Base-by-base conservation (phyloP, 1,284 basidiomycete species). In the Mrakiaceae sp. region DNA sequence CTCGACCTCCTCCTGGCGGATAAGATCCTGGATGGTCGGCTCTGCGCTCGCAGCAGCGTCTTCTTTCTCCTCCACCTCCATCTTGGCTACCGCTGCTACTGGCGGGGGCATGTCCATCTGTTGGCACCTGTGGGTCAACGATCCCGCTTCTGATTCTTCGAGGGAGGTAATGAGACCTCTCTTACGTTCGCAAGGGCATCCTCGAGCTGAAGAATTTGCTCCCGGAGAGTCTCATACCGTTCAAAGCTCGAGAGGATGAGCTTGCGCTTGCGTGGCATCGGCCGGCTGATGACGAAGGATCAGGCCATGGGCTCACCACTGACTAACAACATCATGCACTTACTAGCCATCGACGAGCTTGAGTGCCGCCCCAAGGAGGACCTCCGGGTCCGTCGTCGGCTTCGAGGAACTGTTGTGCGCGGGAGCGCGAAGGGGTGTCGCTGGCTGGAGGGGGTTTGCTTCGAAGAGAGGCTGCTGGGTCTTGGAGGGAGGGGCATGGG, bases 311-410 rank as follows among this genome's bases (percentile, higher is more conserved):
- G 27, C 27, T 27, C 27, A 2, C 27, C 27, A 27, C 27, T 27
- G 27, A 27, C 27, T 27, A 27, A 11, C 14, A 44, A 3, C 10
- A 43, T 10, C 27, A 16, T 12, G 16, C 5, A 64, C 63, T 58
- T 52, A 64, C 63, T 58, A 64, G 43, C 58, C 63, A 47, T 64
- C 63, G 10, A 64, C 56, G 43, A 64, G 63, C 58, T 64, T 64
- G 11, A 64, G 39, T 3, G 63, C 63, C 5, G 57, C 58, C 12
- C 49, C 57, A 27, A 64, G 52, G 5, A 64, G 52, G 11, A 64
- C 53, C 16, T 64, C 63, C 1, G 63, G 63, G 14, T 64, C 63
- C 7, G 50, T 53, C 3, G 43, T 50, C 62, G 56, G 27, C 50
- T 10, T 39, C 52, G 54, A 27, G 42, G 16, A 51, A 11, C 42